A percentile compares a stretch with the other conserved stretches of the same genome.
These are phyloP conservation scores for Amphibolis antarctica DNA, from an alignment of 106 monocot genomes.

Conservation along the genomic window DNA sequence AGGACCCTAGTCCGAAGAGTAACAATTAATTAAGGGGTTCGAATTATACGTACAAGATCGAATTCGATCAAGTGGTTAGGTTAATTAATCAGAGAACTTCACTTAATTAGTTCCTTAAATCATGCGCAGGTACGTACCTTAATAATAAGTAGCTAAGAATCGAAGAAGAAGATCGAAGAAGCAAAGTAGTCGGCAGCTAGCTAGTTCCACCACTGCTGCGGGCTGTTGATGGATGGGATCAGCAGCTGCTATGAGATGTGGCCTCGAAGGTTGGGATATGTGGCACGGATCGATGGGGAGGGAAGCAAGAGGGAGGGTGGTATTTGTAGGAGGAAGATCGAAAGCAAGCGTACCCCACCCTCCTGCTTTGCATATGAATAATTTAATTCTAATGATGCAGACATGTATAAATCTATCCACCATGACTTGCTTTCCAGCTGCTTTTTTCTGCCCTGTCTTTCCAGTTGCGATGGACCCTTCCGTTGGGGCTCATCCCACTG, in stretches of 20 bases:
- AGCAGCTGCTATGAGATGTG: not conserved
- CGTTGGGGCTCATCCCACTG: not conserved
- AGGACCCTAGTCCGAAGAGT: too few relatives aligned
- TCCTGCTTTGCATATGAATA: not conserved
- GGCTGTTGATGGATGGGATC: not conserved
- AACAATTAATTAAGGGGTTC: too few relatives aligned
- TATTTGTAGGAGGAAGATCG: slow-evolving; percentile 4
- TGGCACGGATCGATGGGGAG: not conserved
- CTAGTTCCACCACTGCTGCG: not conserved
- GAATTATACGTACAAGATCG: too few relatives aligned
- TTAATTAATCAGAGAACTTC: too few relatives aligned
- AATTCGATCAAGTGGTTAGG: too few relatives aligned
- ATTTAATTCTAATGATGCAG: not conserved
- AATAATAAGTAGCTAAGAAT: not conserved
- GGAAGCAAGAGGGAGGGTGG: not conserved
- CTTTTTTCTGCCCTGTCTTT: not conserved
- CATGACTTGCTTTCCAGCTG: not conserved
- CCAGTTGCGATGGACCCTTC: not conserved
- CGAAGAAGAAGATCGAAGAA: not conserved
- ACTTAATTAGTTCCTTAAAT: too few relatives aligned
- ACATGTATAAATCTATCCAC: not conserved
- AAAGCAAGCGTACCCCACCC: not conserved
- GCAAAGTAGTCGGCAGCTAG: too few relatives aligned
- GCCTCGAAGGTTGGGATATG: not conserved
- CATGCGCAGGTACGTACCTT: too few relatives aligned